A percentile compares a stretch with the other conserved stretches of the same genome.
Conservation (phyloP, 192 early-diverging fungal species). For the Helicostylum pulchrum region DNA sequence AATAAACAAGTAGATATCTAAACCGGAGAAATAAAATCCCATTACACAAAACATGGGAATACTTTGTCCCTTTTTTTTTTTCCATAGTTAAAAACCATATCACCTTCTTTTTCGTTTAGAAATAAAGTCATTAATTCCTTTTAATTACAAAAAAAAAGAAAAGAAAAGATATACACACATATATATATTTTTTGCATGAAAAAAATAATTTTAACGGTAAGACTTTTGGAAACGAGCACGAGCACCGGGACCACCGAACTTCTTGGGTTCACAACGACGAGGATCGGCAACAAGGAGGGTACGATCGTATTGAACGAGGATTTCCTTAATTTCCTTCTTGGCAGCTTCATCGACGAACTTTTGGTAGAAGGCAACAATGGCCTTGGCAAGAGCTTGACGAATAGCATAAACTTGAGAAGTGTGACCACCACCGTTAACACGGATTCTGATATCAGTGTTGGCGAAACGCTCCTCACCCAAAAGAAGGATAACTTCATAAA, state of each 20-base stretch:
- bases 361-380: slow-evolving; percentile 98
- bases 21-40: too few species aligned
- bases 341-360: slow-evolving; percentile 99
- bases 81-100: too few species aligned
- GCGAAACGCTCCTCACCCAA: slow-evolving; percentile 96
- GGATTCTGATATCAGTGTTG: slow-evolving; percentile 94
- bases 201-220: slow-evolving; percentile 69
- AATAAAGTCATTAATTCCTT: too few species aligned
- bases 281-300: slow-evolving; percentile 97
- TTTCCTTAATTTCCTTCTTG: slow-evolving; percentile 99
- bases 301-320: slow-evolving; percentile 88
- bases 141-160: slow-evolving; percentile 2
- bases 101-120: too few species aligned
- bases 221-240: slow-evolving; percentile 93
- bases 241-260: slow-evolving; percentile 99
- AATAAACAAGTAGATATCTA: background rate
- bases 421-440: slow-evolving; percentile 94
- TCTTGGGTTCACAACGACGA: slow-evolving; percentile 99
- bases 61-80: too few species aligned
- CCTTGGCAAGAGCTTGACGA: slow-evolving; percentile 99
- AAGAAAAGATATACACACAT: background rate
- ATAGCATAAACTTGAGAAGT: slow-evolving; percentile 97
- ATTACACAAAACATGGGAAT: background rate
- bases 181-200: background rate
- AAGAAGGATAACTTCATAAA: slow-evolving; percentile 96